phyloP scores from a whole-genome alignment of 1,139 yeast genomes.

The Hansenula sp. region DNA sequence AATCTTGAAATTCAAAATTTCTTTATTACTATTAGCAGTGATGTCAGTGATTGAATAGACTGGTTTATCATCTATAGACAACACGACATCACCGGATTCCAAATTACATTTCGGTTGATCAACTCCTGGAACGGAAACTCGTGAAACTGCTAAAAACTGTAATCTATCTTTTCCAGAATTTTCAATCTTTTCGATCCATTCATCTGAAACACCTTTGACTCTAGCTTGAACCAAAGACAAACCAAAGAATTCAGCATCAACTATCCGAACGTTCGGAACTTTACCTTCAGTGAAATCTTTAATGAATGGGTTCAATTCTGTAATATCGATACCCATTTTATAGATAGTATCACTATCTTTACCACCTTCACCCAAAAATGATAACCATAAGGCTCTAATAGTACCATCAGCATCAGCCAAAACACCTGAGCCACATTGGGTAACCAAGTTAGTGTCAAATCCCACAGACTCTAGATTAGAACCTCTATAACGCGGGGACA shows the following conservation, averaged over 20 bases:
- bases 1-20: constrained; percentile 51
- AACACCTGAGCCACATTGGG: constrained; percentile 78
- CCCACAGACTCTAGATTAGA: constrained; percentile 77
- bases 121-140: constrained; percentile 53
- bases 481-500: constrained; percentile 80
- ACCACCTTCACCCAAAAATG: constrained; percentile 71
- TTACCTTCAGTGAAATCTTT: constrained; percentile 43
- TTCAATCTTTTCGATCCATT: constrained; percentile 73
- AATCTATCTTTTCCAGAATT: constrained; percentile 55
- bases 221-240: constrained; percentile 74
- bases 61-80: constrained; percentile 62
- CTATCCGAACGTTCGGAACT: constrained; percentile 56
- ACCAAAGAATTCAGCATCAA: constrained; percentile 77
- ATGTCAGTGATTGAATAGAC: constrained; percentile 68
- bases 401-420: constrained; percentile 77
- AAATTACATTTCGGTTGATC: constrained; percentile 32
- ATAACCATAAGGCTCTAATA: constrained; percentile 79
- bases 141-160: constrained; percentile 68
- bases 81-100: constrained; percentile 67
- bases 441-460: constrained; percentile 68
- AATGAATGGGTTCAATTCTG: constrained; percentile 59
- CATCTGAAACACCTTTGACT: constrained; percentile 79
- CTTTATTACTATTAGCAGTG: constrained; percentile 25
- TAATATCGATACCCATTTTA: constrained; percentile 76
- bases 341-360: constrained; percentile 57